These are phyloP conservation scores for Colletotrichum tropicale DNA, from an alignment of 2,329 filamentous ascomycete genomes.

Conservation along the genomic window DNA sequence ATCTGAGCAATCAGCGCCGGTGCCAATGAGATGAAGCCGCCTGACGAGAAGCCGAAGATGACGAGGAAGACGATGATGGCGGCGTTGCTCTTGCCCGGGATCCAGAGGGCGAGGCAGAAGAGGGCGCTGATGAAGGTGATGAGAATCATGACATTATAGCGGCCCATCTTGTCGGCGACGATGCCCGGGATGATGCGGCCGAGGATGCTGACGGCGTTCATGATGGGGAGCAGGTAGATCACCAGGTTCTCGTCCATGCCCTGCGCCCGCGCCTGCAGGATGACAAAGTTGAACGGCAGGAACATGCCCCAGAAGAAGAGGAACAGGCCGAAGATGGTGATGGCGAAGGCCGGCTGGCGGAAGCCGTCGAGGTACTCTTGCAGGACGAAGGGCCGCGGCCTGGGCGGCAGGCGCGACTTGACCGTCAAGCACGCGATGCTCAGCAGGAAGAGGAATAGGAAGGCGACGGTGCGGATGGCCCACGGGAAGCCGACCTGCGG, in stretches of 20 bases:
- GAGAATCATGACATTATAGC: slow-evolving; percentile 54
- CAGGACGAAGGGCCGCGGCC: slow-evolving; percentile 49
- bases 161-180: slow-evolving; percentile 47
- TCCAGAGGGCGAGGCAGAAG: slow-evolving; percentile 52
- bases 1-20: slow-evolving; percentile 74
- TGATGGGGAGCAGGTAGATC: slow-evolving; percentile 58
- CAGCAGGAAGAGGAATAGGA: slow-evolving; percentile 46
- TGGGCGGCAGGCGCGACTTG: slow-evolving; percentile 46
- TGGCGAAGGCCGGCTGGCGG: slow-evolving; percentile 46
- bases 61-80: slow-evolving; percentile 67
- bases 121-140: slow-evolving; percentile 54
- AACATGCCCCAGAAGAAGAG: slow-evolving; percentile 62
- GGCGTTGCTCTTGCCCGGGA: slow-evolving; percentile 52
- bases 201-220: slow-evolving; percentile 58
- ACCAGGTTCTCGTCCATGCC: slow-evolving; percentile 46
- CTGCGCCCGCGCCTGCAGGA: slow-evolving; percentile 49
- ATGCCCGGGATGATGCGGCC: slow-evolving; percentile 58
- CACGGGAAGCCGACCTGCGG: slow-evolving; percentile 49
- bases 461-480: slow-evolving; percentile 52
- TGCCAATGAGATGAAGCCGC: slow-evolving; percentile 66
- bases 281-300: slow-evolving; percentile 57
- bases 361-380: slow-evolving; percentile 52
- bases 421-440: slow-evolving; percentile 39
- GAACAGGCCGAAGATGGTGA: slow-evolving; percentile 52
- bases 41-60: slow-evolving; percentile 74